These are phyloP conservation scores for Limonomyces culmigenus DNA, from an alignment of 1,284 basidiomycete genomes.

Conservation along the genomic window DNA sequence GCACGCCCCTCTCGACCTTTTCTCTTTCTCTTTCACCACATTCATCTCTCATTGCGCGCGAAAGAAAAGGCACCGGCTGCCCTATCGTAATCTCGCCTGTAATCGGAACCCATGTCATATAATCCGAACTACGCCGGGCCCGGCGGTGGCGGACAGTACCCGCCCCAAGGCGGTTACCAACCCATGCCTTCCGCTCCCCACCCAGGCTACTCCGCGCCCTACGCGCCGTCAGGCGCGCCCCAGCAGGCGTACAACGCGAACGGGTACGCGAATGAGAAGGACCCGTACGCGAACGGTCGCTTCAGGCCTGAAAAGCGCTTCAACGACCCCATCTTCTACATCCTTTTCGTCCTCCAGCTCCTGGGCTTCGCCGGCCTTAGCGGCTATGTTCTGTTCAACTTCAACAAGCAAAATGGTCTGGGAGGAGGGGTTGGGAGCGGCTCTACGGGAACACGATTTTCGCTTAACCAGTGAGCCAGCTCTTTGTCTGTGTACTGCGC, in stretches of 20 bases:
- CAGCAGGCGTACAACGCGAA: constrained; percentile 3
- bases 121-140: too few species aligned
- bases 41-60: too few species aligned
- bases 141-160: too few species aligned
- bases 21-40: too few species aligned
- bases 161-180: too few species aligned
- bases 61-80: too few species aligned
- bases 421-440: constrained; percentile 46
- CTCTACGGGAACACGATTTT: constrained; percentile 28
- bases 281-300: constrained; percentile 42
- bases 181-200: too few species aligned
- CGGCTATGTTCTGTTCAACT: constrained; percentile 44
- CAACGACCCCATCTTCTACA: constrained; percentile 56
- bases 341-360: constrained; percentile 51
- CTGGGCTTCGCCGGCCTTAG: constrained; percentile 53
- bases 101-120: too few species aligned
- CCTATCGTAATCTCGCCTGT: too few species aligned
- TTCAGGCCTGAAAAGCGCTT: constrained; percentile 55
- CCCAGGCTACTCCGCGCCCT: constrained; percentile 12
- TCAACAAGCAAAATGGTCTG: constrained; percentile 46
- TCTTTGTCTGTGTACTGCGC: constrained; percentile 1
- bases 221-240: constrained; percentile 4
- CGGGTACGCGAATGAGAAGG: constrained; percentile 25
- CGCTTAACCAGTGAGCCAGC: constrained; percentile 37
- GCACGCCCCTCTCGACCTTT: too few species aligned